Conservation (phyloP, 2,329 filamentous ascomycete genomes). For the Fusarium siculi region DNA sequence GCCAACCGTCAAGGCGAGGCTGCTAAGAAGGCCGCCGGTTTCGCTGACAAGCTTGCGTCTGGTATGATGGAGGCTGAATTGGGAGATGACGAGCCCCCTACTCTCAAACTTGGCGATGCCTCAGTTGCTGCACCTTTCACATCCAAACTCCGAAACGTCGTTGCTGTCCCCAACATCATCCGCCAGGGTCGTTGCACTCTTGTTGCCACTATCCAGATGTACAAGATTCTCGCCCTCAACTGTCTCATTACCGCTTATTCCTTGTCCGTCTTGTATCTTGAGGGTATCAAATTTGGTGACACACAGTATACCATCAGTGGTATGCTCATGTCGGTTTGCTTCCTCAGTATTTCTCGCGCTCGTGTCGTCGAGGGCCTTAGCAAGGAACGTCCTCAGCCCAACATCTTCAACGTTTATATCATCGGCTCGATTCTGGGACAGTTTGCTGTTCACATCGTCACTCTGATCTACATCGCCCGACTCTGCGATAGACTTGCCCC, state of each 20-base stretch:
- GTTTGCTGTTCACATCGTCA: slow-evolving; percentile 94
- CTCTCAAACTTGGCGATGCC: slow-evolving; percentile 95
- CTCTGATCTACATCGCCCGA: slow-evolving; percentile 91
- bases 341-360: slow-evolving; percentile 97
- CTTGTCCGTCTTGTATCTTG: slow-evolving; percentile 92
- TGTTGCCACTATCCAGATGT: slow-evolving; percentile 99
- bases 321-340: slow-evolving; percentile 99
- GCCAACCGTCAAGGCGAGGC: slow-evolving; percentile 64
- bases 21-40: slow-evolving; percentile 76
- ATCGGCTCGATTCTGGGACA: slow-evolving; percentile 97
- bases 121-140: slow-evolving; percentile 98
- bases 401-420: slow-evolving; percentile 99
- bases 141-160: slow-evolving; percentile 94
- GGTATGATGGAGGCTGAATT: slow-evolving; percentile 92
- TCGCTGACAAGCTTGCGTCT: slow-evolving; percentile 87
- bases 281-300: slow-evolving; percentile 99
- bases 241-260: slow-evolving; percentile 98
- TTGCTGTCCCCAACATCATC: slow-evolving; percentile 98
- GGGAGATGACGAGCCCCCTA: slow-evolving; percentile 89
- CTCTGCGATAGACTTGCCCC: slow-evolving; percentile 88
- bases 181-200: slow-evolving; percentile 97
- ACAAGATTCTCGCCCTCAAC: slow-evolving; percentile 98
- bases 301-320: slow-evolving; percentile 98
- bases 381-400: slow-evolving; percentile 96
- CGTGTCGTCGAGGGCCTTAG: slow-evolving; percentile 95